Percentiles rank a stretch among this genome's conserved stretches.
Evolutionary conservation across 257 asterid genomes (phyloP).

Genomic region (Solanum pennellii): DNA sequence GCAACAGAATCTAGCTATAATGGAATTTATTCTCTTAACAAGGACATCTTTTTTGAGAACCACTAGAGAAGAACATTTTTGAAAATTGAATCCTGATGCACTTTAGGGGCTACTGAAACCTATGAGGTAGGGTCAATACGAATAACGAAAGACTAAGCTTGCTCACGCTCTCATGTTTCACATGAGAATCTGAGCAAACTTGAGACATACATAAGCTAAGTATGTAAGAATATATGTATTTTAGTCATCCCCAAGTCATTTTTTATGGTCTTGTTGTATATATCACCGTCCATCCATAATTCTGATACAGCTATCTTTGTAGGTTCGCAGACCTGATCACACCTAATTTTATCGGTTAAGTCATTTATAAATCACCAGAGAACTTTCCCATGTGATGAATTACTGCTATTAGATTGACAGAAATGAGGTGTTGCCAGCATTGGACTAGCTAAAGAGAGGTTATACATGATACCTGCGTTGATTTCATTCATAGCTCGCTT

Average conservation of each 20-base stretch:
- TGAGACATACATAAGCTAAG: background rate
- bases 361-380: background rate
- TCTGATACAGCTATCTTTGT: background rate
- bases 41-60: background rate
- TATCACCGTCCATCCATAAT: background rate
- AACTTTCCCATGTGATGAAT: background rate
- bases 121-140: background rate
- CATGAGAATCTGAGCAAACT: background rate
- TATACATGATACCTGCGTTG: slow-evolving; percentile 34
- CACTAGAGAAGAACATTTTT: background rate
- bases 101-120: background rate
- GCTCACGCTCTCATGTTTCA: background rate
- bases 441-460: background rate
- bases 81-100: background rate
- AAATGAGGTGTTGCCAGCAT: background rate
- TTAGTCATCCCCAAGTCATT: background rate
- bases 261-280: background rate
- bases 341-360: background rate
- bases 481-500: slow-evolving; percentile 87
- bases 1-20: background rate
- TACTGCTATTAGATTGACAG: background rate
- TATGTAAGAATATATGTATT: background rate
- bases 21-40: background rate
- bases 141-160: background rate
- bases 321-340: background rate